Conservation (phyloP, 2,329 filamentous ascomycete genomes). For the Furcasterigmium sp. region DNA sequence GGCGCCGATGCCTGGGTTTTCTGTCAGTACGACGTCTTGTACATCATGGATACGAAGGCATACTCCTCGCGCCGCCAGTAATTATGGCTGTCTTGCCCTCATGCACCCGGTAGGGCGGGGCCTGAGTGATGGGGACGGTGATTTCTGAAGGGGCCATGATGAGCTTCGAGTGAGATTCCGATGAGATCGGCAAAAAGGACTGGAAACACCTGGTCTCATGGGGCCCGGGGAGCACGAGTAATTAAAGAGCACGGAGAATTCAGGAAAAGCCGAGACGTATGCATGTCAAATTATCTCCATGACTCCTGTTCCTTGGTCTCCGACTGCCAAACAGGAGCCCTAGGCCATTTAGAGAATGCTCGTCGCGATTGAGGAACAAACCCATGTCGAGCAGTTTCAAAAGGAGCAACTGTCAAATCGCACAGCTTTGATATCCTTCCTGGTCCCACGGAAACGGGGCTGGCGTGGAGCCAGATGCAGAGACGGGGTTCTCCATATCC, state of each 20-base stretch:
- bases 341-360: not conserved
- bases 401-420: not conserved
- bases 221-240: slow-evolving; percentile 4
- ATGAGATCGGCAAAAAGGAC: not conserved
- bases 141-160: slow-evolving; percentile 6
- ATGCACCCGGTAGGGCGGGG: slow-evolving; percentile 14
- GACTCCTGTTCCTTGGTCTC: no score
- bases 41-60: not conserved
- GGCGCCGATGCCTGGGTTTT: slow-evolving; percentile 51
- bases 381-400: slow-evolving; percentile 1
- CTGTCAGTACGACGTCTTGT: slow-evolving; percentile 6
- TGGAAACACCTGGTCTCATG: no score
- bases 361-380: not conserved
- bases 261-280: not conserved
- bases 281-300: no score
- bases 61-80: slow-evolving; percentile 46
- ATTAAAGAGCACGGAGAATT: slow-evolving; percentile 4
- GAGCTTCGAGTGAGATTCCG: not conserved
- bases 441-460: not conserved
- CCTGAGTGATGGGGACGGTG: slow-evolving; percentile 9
- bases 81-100: slow-evolving; percentile 46
- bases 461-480: not conserved
- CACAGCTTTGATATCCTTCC: no score
- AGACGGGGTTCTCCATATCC: not conserved
- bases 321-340: no score